Evolutionary conservation across 164 flowering plant species (phyloP).

Genomic region (Magnolia kwangsiensis): DNA sequence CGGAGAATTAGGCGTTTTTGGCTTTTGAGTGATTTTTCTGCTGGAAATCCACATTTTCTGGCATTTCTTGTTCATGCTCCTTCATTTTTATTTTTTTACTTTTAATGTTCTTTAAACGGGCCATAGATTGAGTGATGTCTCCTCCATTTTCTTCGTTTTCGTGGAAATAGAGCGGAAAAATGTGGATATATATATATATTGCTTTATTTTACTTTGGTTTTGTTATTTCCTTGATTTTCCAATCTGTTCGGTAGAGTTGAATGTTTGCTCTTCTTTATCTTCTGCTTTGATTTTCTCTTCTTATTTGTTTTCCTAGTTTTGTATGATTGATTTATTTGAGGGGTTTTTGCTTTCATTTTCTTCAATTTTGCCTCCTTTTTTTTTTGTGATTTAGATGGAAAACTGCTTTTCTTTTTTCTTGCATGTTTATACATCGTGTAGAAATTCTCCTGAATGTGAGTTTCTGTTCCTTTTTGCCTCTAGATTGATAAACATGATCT

Average conservation of each 20-base stretch:
- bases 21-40: neutral
- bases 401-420: too few relatives aligned
- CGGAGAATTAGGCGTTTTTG: neutral
- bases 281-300: neutral
- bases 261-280: neutral
- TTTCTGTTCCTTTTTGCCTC: too few relatives aligned
- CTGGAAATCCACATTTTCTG: too few relatives aligned
- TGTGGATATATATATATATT: neutral
- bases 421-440: too few relatives aligned
- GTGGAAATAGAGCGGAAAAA: neutral
- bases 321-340: too few relatives aligned
- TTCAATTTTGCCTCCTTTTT: too few relatives aligned
- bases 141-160: neutral
- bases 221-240: neutral
- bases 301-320: neutral
- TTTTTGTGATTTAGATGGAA: too few relatives aligned
- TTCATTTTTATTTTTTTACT: neutral
- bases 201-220: neutral
- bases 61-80: too few relatives aligned
- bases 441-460: too few relatives aligned
- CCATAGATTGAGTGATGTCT: neutral
- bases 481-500: too few relatives aligned
- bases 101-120: neutral
- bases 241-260: neutral
- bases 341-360: too few relatives aligned